Percentiles rank a stretch among this genome's conserved stretches.
phyloP scores from a whole-genome alignment of 2,329 filamentous ascomycete species.

The Lecanicillium sp. region DNA sequence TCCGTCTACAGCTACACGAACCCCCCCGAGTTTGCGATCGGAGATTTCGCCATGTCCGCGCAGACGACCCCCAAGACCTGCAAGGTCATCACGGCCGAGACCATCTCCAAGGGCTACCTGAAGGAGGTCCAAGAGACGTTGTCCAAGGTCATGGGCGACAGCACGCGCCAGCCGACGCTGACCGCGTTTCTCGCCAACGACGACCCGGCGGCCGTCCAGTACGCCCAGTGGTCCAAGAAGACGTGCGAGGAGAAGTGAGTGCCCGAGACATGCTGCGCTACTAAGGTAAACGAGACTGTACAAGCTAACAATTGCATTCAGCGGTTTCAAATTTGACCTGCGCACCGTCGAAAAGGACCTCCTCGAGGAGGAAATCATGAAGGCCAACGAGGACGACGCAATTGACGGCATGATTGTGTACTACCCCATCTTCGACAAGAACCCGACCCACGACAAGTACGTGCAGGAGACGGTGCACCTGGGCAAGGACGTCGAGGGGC shows the following conservation, averaged over 20 bases:
- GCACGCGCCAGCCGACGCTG: constrained; percentile 60
- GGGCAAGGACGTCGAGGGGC: constrained; percentile 89
- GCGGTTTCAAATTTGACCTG: constrained; percentile 85
- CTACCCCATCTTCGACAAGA: constrained; percentile 85
- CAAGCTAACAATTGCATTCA: constrained; percentile 28
- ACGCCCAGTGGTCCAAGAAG: constrained; percentile 96
- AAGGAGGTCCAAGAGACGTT: constrained; percentile 72
- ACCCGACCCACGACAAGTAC: constrained; percentile 84
- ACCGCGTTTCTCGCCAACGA: constrained; percentile 89
- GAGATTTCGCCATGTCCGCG: constrained; percentile 1
- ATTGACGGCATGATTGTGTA: constrained; percentile 95
- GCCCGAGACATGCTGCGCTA: not conserved
- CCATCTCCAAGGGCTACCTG: constrained; percentile 77
- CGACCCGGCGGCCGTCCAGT: constrained; percentile 86
- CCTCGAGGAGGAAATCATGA: constrained; percentile 82
- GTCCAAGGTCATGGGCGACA: constrained; percentile 57
- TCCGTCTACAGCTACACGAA: too few species aligned
- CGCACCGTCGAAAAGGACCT: constrained; percentile 78
- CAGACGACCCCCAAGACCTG: constrained; percentile 52
- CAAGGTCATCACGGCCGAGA: constrained; percentile 87
- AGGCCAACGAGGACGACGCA: constrained; percentile 69
- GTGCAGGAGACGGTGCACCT: constrained; percentile 90
- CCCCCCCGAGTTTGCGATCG: not conserved
- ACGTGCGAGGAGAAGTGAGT: constrained; percentile 93
- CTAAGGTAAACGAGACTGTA: not conserved